Percentiles rank a stretch among this genome's conserved stretches.
Evolutionary conservation across 306 rosid species (phyloP).

Genomic region (Cucumis melo): DNA sequence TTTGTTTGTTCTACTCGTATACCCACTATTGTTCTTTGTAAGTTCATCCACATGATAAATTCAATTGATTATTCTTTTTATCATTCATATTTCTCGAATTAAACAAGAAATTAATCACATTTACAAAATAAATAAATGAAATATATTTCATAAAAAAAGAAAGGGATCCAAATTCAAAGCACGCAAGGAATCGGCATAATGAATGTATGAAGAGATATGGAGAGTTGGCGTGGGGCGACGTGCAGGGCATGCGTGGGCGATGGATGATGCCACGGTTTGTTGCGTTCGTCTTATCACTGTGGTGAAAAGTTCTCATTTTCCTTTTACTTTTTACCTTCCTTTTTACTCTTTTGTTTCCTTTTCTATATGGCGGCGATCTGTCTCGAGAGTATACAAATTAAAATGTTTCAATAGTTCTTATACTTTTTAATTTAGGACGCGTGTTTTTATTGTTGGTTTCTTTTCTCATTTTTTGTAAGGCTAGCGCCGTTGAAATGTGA

Average conservation of each 20-base stretch:
- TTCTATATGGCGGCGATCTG: not conserved
- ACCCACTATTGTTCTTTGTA: not conserved
- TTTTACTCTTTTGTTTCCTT: not conserved
- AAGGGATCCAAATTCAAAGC: not conserved
- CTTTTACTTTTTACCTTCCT: not conserved
- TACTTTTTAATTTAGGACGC: not conserved
- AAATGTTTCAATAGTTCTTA: not conserved
- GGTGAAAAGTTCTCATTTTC: not conserved
- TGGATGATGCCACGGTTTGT: not conserved
- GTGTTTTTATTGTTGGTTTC: not conserved
- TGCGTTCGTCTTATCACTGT: not conserved
- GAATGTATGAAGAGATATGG: not conserved
- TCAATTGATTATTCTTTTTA: constrained; percentile 4
- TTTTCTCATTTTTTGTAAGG: not conserved
- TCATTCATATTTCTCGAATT: not conserved
- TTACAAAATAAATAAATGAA: not conserved
- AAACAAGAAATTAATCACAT: not conserved
- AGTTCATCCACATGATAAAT: not conserved
- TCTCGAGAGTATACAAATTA: too few species aligned
- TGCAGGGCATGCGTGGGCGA: not conserved
- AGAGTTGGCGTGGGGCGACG: not conserved
- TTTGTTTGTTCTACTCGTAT: not conserved
- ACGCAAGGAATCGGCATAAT: constrained; percentile 9
- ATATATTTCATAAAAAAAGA: too few species aligned
- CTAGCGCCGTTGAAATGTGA: not conserved